Percentiles rank a stretch among this genome's conserved stretches.
phyloP scores from a whole-genome alignment of 139 green algal species.

The Chlamydomonas incerta region DNA sequence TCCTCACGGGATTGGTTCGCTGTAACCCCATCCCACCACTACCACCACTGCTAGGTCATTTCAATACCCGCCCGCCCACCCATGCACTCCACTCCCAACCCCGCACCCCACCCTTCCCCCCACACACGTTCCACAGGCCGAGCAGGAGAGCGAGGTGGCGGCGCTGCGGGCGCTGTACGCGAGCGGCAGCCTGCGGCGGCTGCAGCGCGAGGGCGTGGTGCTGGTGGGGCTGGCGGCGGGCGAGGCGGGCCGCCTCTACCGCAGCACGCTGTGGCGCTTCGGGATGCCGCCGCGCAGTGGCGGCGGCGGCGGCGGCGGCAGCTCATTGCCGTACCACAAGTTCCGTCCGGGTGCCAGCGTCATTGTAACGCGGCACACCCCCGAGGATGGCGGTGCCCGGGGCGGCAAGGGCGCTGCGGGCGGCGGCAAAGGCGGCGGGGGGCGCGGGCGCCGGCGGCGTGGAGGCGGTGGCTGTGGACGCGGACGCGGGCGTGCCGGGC shows the following conservation, averaged over 20 bases:
- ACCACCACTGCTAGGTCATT: too few relatives aligned
- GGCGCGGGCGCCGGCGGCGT: neutral
- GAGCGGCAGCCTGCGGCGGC: constrained; percentile 41
- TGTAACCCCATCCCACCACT: too few relatives aligned
- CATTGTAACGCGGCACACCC: constrained; percentile 43
- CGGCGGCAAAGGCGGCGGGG: neutral
- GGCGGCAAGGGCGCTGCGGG: neutral
- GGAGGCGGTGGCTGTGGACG: neutral
- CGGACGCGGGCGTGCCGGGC: constrained; percentile 6
- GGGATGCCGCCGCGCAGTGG: neutral
- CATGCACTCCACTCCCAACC: too few relatives aligned
- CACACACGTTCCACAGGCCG: constrained; percentile 6
- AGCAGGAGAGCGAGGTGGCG: constrained; percentile 50
- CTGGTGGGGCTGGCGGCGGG: constrained; percentile 44
- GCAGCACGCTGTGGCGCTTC: constrained; percentile 56
- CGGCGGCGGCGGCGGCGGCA: neutral
- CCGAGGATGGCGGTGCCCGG: neutral
- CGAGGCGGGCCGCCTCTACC: constrained; percentile 49
- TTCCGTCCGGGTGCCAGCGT: constrained; percentile 60
- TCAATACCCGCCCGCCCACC: too few relatives aligned
- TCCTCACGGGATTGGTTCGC: too few relatives aligned
- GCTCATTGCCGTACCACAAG: constrained; percentile 62
- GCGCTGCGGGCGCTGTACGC: constrained; percentile 55
- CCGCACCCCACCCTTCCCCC: too few relatives aligned
- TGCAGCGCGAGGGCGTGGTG: constrained; percentile 63